Evolutionary conservation across 1,284 basidiomycete species (phyloP).

Genomic region (Irpex sp.): DNA sequence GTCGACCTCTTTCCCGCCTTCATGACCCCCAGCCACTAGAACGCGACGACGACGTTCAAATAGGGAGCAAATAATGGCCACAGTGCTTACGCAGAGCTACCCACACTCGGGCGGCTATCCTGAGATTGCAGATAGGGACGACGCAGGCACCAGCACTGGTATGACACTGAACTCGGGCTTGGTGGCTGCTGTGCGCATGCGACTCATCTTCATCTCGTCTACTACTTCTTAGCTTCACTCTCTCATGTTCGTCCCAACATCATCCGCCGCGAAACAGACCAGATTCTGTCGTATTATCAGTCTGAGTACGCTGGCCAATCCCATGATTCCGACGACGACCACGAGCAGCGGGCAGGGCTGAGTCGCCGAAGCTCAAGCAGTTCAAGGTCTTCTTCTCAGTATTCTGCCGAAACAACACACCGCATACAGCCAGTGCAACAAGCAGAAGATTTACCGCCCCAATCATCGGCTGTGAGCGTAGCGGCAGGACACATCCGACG

Average conservation of each 20-base stretch:
- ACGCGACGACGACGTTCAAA: background rate
- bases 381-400: constrained; percentile 40
- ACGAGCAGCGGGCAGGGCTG: constrained; percentile 8
- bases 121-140: constrained; percentile 6
- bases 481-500: constrained; percentile 27
- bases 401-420: constrained; percentile 37
- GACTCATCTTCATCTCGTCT: background rate
- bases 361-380: constrained; percentile 15
- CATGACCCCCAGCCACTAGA: background rate
- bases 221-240: constrained; percentile 11
- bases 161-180: background rate
- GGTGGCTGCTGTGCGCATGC: background rate
- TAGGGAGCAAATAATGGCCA: constrained; percentile 3
- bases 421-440: constrained; percentile 20
- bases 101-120: constrained; percentile 14
- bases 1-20: background rate
- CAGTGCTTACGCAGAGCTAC: constrained; percentile 4
- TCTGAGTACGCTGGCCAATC: constrained; percentile 28
- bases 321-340: constrained; percentile 18
- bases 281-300: constrained; percentile 32
- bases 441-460: background rate
- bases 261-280: constrained; percentile 27
- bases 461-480: background rate
- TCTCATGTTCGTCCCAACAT: constrained; percentile 22
- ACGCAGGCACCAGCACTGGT: constrained; percentile 3